A percentile compares a stretch with the other conserved stretches of the same genome.
Conservation (phyloP, 2,329 filamentous ascomycete genomes). For the Venturia carpophila region DNA sequence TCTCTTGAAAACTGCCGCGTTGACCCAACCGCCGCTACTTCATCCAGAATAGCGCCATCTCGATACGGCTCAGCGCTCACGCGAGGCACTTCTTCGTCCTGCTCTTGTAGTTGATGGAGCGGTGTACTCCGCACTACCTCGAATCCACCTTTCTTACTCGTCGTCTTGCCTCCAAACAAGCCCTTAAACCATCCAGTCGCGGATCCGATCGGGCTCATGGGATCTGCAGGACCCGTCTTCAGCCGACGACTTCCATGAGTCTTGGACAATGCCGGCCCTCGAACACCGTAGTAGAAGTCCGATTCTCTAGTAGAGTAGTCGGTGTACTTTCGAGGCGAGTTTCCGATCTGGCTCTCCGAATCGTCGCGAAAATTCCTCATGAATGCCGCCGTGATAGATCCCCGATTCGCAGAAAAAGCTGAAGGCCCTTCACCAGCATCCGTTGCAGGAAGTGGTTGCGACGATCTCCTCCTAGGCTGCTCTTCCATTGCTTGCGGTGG, state of each 20-base stretch:
- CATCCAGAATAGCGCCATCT: neutral
- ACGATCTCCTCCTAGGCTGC: neutral
- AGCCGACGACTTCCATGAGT: slow-evolving; percentile 67
- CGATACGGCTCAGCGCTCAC: slow-evolving; percentile 10
- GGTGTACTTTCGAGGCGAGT: slow-evolving; percentile 40
- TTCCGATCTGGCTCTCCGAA: slow-evolving; percentile 24
- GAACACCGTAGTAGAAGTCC: slow-evolving; percentile 92
- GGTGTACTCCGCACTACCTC: slow-evolving; percentile 75
- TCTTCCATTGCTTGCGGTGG: slow-evolving; percentile 12
- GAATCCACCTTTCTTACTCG: slow-evolving; percentile 93
- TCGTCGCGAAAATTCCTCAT: slow-evolving; percentile 41
- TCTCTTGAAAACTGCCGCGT: neutral
- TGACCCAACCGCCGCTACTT: neutral
- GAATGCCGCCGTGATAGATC: slow-evolving; percentile 38
- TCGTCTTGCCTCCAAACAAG: slow-evolving; percentile 74
- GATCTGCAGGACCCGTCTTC: slow-evolving; percentile 90
- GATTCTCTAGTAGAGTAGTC: slow-evolving; percentile 93
- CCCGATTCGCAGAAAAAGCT: slow-evolving; percentile 30
- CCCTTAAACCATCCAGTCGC: slow-evolving; percentile 83
- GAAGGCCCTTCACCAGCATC: slow-evolving; percentile 17
- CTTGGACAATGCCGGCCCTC: slow-evolving; percentile 78
- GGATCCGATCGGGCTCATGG: slow-evolving; percentile 81
- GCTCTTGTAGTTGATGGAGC: slow-evolving; percentile 17
- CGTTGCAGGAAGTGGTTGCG: slow-evolving; percentile 2
- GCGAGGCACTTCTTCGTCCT: slow-evolving; percentile 12